phyloP scores from a whole-genome alignment of 345 rosid genomes.

The Kernera saxatilis region DNA sequence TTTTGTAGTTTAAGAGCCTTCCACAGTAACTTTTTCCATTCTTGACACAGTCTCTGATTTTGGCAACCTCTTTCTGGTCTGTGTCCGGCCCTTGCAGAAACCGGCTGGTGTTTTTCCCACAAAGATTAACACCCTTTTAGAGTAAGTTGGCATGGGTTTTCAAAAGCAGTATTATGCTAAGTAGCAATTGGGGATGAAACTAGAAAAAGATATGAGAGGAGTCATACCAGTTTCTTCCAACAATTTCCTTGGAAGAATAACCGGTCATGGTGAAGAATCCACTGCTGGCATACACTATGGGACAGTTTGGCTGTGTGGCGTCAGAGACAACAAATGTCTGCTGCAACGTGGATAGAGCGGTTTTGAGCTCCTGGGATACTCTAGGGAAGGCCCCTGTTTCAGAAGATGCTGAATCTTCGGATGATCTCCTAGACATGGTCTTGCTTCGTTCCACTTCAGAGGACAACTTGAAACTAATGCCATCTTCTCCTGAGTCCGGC shows the following conservation, averaged over 20 bases:
- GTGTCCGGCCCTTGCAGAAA: constrained; percentile 94
- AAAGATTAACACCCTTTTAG: background rate
- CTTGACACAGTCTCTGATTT: constrained; percentile 72
- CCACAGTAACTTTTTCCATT: constrained; percentile 76
- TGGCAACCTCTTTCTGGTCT: constrained; percentile 64
- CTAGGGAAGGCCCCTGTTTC: constrained; percentile 55
- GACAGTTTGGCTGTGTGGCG: constrained; percentile 81
- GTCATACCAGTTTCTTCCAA: constrained; percentile 86
- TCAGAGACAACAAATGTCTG: constrained; percentile 97
- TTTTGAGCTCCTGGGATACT: constrained; percentile 83
- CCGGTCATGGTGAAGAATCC: constrained; percentile 97
- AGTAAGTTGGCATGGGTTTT: background rate
- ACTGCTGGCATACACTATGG: constrained; percentile 88
- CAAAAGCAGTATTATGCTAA: background rate
- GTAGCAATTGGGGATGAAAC: background rate
- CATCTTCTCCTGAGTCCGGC: constrained; percentile 43
- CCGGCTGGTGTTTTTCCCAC: constrained; percentile 55
- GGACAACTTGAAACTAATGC: constrained; percentile 40
- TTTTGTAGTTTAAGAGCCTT: constrained; percentile 92
- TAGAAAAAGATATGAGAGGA: background rate
- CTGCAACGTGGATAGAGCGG: constrained; percentile 76
- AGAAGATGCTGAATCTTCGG: constrained; percentile 51
- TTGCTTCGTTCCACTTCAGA: constrained; percentile 44
- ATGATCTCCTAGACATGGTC: constrained; percentile 50
- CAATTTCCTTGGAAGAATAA: constrained; percentile 67